Evolutionary conservation across 176 grass and related monocot genomes (phyloP).

Genomic region (Thalia dealbata): DNA sequence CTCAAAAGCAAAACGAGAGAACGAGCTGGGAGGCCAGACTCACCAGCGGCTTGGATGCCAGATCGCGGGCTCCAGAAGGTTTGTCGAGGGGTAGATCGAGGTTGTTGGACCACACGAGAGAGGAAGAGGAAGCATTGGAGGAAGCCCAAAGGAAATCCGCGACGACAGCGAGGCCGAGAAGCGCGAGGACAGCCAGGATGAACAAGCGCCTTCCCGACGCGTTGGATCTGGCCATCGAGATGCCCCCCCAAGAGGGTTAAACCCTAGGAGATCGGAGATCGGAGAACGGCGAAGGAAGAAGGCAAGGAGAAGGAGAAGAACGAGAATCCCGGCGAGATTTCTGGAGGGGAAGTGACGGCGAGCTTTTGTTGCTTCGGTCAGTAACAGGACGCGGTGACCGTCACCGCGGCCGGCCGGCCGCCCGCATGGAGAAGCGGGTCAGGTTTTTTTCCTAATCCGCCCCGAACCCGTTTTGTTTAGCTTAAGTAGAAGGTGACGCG

Average conservation of each 20-base stretch:
- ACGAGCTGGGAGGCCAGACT: background rate
- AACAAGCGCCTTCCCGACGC: constrained; percentile 36
- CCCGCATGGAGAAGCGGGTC: too few species aligned
- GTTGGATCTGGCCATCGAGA: constrained; percentile 46
- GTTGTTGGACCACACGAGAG: constrained; percentile 38
- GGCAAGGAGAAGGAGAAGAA: background rate
- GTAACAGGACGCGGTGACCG: too few species aligned
- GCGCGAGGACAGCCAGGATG: constrained; percentile 38
- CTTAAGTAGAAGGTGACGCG: too few species aligned
- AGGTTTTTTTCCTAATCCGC: too few species aligned
- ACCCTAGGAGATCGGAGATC: background rate
- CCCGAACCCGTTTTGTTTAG: too few species aligned
- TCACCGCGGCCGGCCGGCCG: too few species aligned
- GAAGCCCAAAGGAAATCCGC: constrained; percentile 71
- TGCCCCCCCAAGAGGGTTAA: background rate
- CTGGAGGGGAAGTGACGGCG: too few species aligned
- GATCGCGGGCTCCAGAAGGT: background rate
- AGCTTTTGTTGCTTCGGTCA: too few species aligned
- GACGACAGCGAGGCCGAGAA: constrained; percentile 61
- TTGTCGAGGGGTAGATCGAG: constrained; percentile 23
- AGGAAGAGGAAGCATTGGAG: constrained; percentile 25
- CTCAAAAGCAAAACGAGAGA: background rate
- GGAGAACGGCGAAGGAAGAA: background rate
- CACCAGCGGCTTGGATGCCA: constrained; percentile 23
- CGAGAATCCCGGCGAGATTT: too few species aligned